Percentiles rank a stretch among this genome's conserved stretches.
Conservation (phyloP, 2,329 filamentous ascomycete species). For the Dothideomycetes sp. region DNA sequence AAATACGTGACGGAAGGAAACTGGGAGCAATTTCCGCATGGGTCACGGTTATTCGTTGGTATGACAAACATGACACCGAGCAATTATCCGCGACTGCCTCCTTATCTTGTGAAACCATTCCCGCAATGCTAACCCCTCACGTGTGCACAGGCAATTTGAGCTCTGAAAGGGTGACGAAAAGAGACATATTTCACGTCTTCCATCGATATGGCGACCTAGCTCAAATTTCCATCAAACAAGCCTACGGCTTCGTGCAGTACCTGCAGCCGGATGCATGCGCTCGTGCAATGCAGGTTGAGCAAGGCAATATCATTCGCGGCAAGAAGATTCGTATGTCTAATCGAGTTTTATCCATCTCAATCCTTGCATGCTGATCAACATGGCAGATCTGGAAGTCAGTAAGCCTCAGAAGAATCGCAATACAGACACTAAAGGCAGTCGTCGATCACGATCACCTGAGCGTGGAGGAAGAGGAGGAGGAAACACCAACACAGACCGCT, state of each 20-base stretch:
- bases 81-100: background rate
- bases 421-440: slow-evolving; percentile 16
- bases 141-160: slow-evolving; percentile 64
- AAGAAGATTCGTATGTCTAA: slow-evolving; percentile 74
- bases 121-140: slow-evolving; percentile 8
- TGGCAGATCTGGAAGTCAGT: slow-evolving; percentile 71
- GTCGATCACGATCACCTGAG: slow-evolving; percentile 55
- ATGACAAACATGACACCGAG: slow-evolving; percentile 27
- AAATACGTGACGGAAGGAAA: slow-evolving; percentile 66
- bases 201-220: slow-evolving; percentile 75
- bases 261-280: slow-evolving; percentile 64
- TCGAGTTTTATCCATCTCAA: slow-evolving; percentile 6
- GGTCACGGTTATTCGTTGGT: slow-evolving; percentile 75
- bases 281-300: slow-evolving; percentile 63
- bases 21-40: slow-evolving; percentile 70
- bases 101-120: too few relatives aligned
- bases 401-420: slow-evolving; percentile 56
- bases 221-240: slow-evolving; percentile 92
- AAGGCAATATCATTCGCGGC: slow-evolving; percentile 74
- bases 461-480: slow-evolving; percentile 37
- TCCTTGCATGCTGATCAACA: slow-evolving; percentile 7
- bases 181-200: slow-evolving; percentile 87
- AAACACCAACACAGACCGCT: slow-evolving; percentile 34
- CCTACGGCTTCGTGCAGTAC: slow-evolving; percentile 95
- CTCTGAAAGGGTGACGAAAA: slow-evolving; percentile 84